These are phyloP conservation scores for Begonia masoniana DNA, from an alignment of 306 rosid genomes.

Conservation along the genomic window DNA sequence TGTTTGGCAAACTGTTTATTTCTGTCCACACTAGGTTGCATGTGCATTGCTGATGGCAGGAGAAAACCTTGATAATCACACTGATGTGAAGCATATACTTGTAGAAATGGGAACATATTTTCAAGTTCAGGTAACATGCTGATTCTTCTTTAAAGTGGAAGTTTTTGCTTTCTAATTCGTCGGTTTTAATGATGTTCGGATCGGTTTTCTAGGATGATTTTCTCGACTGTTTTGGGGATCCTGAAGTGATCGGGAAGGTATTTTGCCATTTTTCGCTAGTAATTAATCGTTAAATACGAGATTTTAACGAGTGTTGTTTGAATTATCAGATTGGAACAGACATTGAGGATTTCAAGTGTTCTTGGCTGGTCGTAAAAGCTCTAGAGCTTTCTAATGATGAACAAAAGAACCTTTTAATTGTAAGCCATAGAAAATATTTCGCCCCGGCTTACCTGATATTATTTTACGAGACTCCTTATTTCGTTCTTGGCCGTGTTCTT, in stretches of 20 bases:
- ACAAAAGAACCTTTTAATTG: slow-evolving; percentile 62
- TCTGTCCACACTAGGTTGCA: slow-evolving; percentile 23
- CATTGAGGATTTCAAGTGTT: slow-evolving; percentile 94
- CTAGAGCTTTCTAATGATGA: slow-evolving; percentile 52
- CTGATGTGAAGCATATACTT: slow-evolving; percentile 29
- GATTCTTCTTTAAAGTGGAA: not conserved
- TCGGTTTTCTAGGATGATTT: slow-evolving; percentile 63
- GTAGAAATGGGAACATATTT: slow-evolving; percentile 39
- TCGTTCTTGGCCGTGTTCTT: slow-evolving; percentile 9
- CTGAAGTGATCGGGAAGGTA: slow-evolving; percentile 86
- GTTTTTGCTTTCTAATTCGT: not conserved
- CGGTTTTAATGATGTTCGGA: not conserved
- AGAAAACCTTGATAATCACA: slow-evolving; percentile 22
- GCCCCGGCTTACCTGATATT: not conserved
- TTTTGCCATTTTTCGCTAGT: not conserved
- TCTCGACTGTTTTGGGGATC: slow-evolving; percentile 84
- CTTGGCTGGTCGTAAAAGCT: slow-evolving; percentile 92
- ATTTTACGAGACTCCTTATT: not conserved
- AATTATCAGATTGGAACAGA: slow-evolving; percentile 80
- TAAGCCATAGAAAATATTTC: slow-evolving; percentile 20
- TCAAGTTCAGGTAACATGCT: slow-evolving; percentile 33
- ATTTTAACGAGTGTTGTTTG: slow-evolving; percentile 18
- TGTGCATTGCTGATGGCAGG: slow-evolving; percentile 39
- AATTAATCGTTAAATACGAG: not conserved
- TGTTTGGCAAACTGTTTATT: not conserved